phyloP scores from a whole-genome alignment of 306 rosid species.

The Vicia faba region DNA sequence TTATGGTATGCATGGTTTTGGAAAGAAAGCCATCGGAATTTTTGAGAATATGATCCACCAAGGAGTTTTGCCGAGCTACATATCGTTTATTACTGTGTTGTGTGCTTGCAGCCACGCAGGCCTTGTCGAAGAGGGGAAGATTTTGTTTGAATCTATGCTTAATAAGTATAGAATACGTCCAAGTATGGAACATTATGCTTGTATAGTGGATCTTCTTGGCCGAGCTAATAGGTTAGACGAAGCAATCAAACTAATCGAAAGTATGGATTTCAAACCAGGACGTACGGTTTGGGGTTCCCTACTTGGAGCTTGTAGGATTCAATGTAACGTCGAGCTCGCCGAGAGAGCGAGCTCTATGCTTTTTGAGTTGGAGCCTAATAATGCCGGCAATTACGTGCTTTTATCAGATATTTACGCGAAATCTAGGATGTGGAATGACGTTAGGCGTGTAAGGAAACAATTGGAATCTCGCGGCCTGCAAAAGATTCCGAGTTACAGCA shows the following conservation, averaged over 20 bases:
- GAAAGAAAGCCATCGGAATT: conserved; percentile 67
- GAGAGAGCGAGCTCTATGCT: conserved; percentile 76
- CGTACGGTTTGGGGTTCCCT: conserved; percentile 19
- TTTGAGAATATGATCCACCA: conserved; percentile 64
- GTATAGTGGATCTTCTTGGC: conserved; percentile 96
- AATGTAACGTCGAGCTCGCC: conserved; percentile 57
- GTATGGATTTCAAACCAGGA: conserved; percentile 42
- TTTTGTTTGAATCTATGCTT: conserved; percentile 28
- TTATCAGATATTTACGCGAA: conserved; percentile 79
- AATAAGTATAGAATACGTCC: conserved; percentile 12
- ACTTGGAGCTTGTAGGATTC: conserved; percentile 26
- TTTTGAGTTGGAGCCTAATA: conserved; percentile 77
- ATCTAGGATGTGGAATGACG: conserved; percentile 73
- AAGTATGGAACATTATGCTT: conserved; percentile 29
- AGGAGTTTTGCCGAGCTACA: conserved; percentile 67
- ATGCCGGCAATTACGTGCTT: conserved; percentile 92
- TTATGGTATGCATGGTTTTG: conserved; percentile 85
- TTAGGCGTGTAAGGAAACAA: conserved; percentile 66
- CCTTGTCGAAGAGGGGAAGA: conserved; percentile 5
- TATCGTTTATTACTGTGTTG: conserved; percentile 77
- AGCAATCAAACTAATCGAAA: conserved; percentile 75
- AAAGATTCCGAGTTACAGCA: conserved; percentile 81
- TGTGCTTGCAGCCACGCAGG: conserved; percentile 88
- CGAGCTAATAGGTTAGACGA: conserved; percentile 83
- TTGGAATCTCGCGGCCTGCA: conserved; percentile 63